Conservation (phyloP, 164 flowering plant genomes). For the Litsea cubeba region DNA sequence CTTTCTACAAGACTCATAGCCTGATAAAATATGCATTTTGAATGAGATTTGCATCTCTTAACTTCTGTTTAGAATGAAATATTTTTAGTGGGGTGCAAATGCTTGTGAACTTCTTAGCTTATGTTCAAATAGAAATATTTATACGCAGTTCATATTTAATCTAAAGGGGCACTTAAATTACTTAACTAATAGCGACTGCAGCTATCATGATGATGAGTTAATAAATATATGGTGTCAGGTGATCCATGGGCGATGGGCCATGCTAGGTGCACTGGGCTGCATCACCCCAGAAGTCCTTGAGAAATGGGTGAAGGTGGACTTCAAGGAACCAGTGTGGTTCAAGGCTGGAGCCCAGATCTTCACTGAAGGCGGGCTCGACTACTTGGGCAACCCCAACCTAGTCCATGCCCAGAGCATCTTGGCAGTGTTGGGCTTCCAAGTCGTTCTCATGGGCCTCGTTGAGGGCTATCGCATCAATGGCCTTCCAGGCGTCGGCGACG, state of each 20-base stretch:
- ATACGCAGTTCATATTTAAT: too few relatives aligned
- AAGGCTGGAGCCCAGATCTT: slow-evolving; percentile 82
- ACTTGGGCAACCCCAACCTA: slow-evolving; percentile 73
- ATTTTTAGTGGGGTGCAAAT: too few relatives aligned
- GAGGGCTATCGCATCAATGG: slow-evolving; percentile 75
- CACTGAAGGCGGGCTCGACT: slow-evolving; percentile 73
- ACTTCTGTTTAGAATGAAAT: too few relatives aligned
- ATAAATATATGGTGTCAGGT: slow-evolving; percentile 35
- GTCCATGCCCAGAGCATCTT: slow-evolving; percentile 81
- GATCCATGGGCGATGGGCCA: slow-evolving; percentile 80
- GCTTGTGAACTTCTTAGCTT: too few relatives aligned
- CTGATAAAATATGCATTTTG: too few relatives aligned
- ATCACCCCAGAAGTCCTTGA: slow-evolving; percentile 66
- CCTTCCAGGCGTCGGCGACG: slow-evolving; percentile 60
- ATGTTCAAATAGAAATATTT: too few relatives aligned
- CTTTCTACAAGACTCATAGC: too few relatives aligned
- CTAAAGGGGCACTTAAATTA: too few relatives aligned
- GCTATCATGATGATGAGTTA: slow-evolving; percentile 2
- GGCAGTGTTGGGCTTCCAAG: slow-evolving; percentile 69
- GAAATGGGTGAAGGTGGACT: slow-evolving; percentile 64
- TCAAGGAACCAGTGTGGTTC: slow-evolving; percentile 85
- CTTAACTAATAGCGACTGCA: too few relatives aligned
- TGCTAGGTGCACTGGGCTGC: slow-evolving; percentile 85
- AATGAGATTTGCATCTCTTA: too few relatives aligned
- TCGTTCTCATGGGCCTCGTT: slow-evolving; percentile 68